A percentile compares a stretch with the other conserved stretches of the same genome.
phyloP scores from a whole-genome alignment of 371 early-diverging fungal genomes.

The Mucor irregularis region DNA sequence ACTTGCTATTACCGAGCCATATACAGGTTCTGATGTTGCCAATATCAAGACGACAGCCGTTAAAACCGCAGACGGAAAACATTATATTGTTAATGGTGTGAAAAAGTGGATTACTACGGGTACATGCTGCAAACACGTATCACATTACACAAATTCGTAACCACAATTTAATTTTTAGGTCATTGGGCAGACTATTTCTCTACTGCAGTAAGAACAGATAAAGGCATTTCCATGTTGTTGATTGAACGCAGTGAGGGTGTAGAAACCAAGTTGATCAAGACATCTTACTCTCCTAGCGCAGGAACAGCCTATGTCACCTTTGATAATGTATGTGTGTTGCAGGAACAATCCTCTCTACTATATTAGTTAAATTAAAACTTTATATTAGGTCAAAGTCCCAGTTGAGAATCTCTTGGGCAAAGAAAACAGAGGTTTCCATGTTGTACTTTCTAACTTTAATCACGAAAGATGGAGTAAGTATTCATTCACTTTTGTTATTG shows the following conservation, averaged over 20 bases:
- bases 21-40: slow-evolving; percentile 80
- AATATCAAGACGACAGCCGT: slow-evolving; percentile 73
- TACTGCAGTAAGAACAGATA: slow-evolving; percentile 64
- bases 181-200: slow-evolving; percentile 68
- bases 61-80: slow-evolving; percentile 67
- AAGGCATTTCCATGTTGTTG: slow-evolving; percentile 74
- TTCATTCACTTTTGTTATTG: too few species aligned
- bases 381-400: slow-evolving; percentile 62
- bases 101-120: slow-evolving; percentile 88
- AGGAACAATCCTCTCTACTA: too few species aligned
- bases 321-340: too few species aligned
- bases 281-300: slow-evolving; percentile 61
- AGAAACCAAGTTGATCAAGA: slow-evolving; percentile 62
- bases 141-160: too few species aligned
- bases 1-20: slow-evolving; percentile 70
- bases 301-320: slow-evolving; percentile 58
- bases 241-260: slow-evolving; percentile 71
- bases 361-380: too few species aligned
- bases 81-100: slow-evolving; percentile 51
- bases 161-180: too few species aligned
- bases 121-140: too few species aligned
- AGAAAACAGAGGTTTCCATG: slow-evolving; percentile 71
- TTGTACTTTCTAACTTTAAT: slow-evolving; percentile 55
- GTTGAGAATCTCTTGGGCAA: slow-evolving; percentile 73
- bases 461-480: slow-evolving; percentile 60